Conservation (phyloP, 2,329 filamentous ascomycete species). For the Phyllosticta ampelicida region DNA sequence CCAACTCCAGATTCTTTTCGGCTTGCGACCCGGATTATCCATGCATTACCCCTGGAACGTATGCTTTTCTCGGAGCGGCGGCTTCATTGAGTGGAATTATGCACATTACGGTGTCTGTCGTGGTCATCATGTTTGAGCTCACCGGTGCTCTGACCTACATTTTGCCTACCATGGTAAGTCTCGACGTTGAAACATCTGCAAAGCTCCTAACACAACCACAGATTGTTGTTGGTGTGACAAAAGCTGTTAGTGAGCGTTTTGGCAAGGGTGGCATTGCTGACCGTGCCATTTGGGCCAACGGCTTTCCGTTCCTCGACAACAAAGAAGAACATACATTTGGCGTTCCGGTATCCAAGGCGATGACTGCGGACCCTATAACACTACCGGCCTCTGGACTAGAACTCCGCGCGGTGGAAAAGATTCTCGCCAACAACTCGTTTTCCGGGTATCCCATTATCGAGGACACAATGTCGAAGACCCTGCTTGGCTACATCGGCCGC, state of each 20-base stretch:
- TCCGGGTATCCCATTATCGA: conserved; percentile 92
- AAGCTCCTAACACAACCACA: conserved; percentile 16
- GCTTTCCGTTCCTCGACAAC: conserved; percentile 91
- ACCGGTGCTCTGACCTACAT: conserved; percentile 97
- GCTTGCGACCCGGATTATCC: conserved; percentile 83
- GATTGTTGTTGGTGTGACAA: conserved; percentile 94
- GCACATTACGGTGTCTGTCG: conserved; percentile 93
- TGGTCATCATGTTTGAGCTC: conserved; percentile 98
- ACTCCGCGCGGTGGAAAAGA: conserved; percentile 63
- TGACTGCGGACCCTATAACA: conserved; percentile 66
- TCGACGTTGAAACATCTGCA: not conserved
- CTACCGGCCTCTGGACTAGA: conserved; percentile 65
- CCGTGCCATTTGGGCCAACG: conserved; percentile 97
- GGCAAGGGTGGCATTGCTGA: conserved; percentile 97
- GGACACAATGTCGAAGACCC: conserved; percentile 54
- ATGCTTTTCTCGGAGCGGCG: conserved; percentile 87
- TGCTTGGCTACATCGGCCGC: conserved; percentile 85
- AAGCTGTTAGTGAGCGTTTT: conserved; percentile 80
- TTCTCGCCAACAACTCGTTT: conserved; percentile 69
- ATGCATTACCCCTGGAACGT: conserved; percentile 95
- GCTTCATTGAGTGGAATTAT: conserved; percentile 92
- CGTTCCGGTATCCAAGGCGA: conserved; percentile 81
- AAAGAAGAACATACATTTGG: conserved; percentile 97
- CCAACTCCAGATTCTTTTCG: conserved; percentile 72
- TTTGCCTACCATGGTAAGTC: conserved; percentile 72